Conservation (phyloP, 202 grass and related monocot genomes). For the Carex arenaria region DNA sequence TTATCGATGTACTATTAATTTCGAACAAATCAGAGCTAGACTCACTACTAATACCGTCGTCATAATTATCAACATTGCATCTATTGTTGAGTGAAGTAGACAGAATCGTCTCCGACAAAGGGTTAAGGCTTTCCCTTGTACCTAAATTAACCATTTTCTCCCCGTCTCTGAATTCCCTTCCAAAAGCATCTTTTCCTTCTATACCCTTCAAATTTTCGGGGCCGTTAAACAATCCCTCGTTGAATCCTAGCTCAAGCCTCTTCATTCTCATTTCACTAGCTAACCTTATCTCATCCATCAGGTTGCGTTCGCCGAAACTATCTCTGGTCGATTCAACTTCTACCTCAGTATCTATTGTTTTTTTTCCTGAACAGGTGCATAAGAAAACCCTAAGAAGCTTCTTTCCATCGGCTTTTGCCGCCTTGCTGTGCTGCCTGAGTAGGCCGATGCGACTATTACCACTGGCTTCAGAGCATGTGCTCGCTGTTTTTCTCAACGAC, state of each 20-base stretch:
- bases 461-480: constrained; percentile 34
- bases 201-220: constrained; percentile 27
- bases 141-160: not conserved
- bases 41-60: constrained; percentile 43
- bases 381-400: constrained; percentile 40
- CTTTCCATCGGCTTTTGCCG: not conserved
- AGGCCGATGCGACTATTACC: constrained; percentile 60
- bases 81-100: constrained; percentile 20
- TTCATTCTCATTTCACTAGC: constrained; percentile 47
- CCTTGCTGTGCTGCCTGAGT: constrained; percentile 11
- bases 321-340: not conserved
- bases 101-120: not conserved
- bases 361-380: constrained; percentile 61
- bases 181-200: constrained; percentile 31
- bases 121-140: constrained; percentile 8
- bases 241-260: constrained; percentile 33
- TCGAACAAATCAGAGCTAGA: constrained; percentile 97
- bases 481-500: constrained; percentile 18
- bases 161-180: constrained; percentile 6
- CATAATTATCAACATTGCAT: not conserved
- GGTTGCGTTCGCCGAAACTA: not conserved
- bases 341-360: constrained; percentile 38
- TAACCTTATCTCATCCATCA: not conserved
- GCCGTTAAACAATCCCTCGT: constrained; percentile 8
- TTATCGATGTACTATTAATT: constrained; percentile 80